A percentile compares a stretch with the other conserved stretches of the same genome.
Evolutionary conservation across 2,329 filamentous ascomycete species (phyloP).

Genomic region (Colletotrichum echinochloae): DNA sequence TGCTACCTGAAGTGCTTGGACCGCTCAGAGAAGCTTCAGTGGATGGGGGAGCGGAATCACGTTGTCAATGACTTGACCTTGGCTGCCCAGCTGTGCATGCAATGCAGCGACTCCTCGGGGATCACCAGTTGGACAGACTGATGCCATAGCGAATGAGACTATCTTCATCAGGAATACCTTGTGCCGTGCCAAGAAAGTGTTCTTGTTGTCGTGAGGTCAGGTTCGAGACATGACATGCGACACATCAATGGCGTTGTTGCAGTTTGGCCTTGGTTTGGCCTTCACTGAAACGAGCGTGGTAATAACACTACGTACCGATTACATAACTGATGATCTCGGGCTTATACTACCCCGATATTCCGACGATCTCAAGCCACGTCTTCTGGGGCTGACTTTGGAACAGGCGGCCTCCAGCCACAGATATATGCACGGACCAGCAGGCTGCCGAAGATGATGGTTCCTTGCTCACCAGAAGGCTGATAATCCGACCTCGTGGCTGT

Average conservation of each 20-base stretch:
- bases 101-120: slow-evolving; percentile 33
- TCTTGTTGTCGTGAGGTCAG: slow-evolving; percentile 14
- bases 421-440: slow-evolving; percentile 14
- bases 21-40: slow-evolving; percentile 35
- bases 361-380: not conserved
- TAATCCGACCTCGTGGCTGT: slow-evolving; percentile 30
- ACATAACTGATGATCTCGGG: not conserved
- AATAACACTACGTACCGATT: not conserved
- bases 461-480: slow-evolving; percentile 32
- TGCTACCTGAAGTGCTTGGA: slow-evolving; percentile 25
- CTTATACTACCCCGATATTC: not conserved
- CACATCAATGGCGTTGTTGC: not conserved
- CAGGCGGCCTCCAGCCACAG: not conserved
- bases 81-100: slow-evolving; percentile 29
- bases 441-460: slow-evolving; percentile 18
- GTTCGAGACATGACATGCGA: slow-evolving; percentile 24
- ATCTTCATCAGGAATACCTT: not conserved
- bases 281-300: not conserved
- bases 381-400: not conserved
- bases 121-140: slow-evolving; percentile 17
- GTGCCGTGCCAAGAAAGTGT: slow-evolving; percentile 17
- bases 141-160: slow-evolving; percentile 1
- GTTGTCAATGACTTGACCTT: slow-evolving; percentile 25
- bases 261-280: slow-evolving; percentile 4
- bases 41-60: slow-evolving; percentile 12